Evolutionary conservation across 805 yeast species (phyloP), one percentile per base, ranked within the genome.

Genomic region (Metschnikowia kofuensis): DNA sequence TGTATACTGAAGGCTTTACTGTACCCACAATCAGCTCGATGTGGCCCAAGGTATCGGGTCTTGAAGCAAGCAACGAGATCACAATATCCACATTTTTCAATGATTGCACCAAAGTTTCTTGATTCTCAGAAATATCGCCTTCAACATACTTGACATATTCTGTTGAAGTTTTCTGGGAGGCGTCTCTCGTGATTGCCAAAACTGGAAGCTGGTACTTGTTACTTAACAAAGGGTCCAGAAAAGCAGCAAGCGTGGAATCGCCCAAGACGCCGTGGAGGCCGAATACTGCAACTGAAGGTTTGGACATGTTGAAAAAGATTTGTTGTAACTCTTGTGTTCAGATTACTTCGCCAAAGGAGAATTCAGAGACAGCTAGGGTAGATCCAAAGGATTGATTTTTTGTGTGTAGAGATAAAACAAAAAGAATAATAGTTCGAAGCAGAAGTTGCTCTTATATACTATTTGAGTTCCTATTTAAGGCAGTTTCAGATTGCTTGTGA

Each of bases 191-290:
- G 47, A 82, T 52, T 0, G 78, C 80, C 52, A 71, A 72, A 48
- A 84, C 63, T 28, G 88, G 87, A 35, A 69, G 67, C 0, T 65
- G 52, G 53, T 70, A 63, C 52, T 77, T 76, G 48, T 64, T 63
- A 21, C 68, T 60, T 56, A 81, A 80, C 6, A 63, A 55, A 16
- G 74, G 60, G 2, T 76, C 67, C 14, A 74, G 56, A 40, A 83
- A 63, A 7, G 82, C 81, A 1, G 65, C 67, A 15, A 79, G 48
- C 35, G 71, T 63, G 40, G 80, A 78, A 52, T 67, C 64, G 38
- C 84, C 86, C 37, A 83, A 63, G 53, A 63, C 52, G 26, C 89
- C 87, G 51, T 74, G 67, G 42, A 74, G 55, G 34, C 87, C 87
- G 49, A 77, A 57, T 45, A 83, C 60, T 36, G 85, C 86, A 47